These are phyloP conservation scores for Eimeria falciformis DNA, from an alignment of 169 alveolate genomes.

Conservation along the genomic window DNA sequence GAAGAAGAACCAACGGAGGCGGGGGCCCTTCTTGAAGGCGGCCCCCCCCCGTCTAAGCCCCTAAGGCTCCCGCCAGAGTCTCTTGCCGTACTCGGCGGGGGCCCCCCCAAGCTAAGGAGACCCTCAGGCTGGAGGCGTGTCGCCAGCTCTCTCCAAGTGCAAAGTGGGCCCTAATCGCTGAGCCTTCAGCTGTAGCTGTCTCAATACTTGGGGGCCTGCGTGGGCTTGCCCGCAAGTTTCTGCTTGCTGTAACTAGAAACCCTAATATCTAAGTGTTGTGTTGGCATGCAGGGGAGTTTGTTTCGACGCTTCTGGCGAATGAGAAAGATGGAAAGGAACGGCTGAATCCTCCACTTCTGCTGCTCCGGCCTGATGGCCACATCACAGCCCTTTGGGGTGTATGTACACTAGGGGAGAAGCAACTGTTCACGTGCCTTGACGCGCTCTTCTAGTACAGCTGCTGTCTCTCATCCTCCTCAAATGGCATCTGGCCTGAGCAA, in stretches of 20 bases:
- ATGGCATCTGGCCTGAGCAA: no score
- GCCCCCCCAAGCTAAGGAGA: slow-evolving; percentile 10
- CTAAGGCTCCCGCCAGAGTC: slow-evolving; percentile 3
- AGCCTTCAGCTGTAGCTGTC: not conserved
- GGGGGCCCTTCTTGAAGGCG: not conserved
- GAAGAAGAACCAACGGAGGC: not conserved
- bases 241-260: no score
- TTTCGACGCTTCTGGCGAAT: slow-evolving; percentile 27
- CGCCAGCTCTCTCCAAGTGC: slow-evolving; percentile 11
- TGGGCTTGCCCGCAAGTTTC: not conserved
- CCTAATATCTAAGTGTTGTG: not conserved
- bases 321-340: not conserved
- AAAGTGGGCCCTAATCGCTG: not conserved
- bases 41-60: slow-evolving; percentile 35
- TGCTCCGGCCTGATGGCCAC: slow-evolving; percentile 77
- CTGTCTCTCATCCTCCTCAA: no score
- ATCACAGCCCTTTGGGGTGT: slow-evolving; percentile 30
- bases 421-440: not conserved
- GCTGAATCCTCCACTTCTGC: slow-evolving; percentile 40
- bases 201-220: not conserved
- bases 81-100: slow-evolving; percentile 44
- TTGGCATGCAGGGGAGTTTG: slow-evolving; percentile 9
- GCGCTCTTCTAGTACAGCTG: not conserved
- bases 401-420: slow-evolving; percentile 5
- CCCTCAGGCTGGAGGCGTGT: slow-evolving; percentile 59